Conservation (phyloP, 2,329 filamentous ascomycete genomes). For the Diaporthe velutina region DNA sequence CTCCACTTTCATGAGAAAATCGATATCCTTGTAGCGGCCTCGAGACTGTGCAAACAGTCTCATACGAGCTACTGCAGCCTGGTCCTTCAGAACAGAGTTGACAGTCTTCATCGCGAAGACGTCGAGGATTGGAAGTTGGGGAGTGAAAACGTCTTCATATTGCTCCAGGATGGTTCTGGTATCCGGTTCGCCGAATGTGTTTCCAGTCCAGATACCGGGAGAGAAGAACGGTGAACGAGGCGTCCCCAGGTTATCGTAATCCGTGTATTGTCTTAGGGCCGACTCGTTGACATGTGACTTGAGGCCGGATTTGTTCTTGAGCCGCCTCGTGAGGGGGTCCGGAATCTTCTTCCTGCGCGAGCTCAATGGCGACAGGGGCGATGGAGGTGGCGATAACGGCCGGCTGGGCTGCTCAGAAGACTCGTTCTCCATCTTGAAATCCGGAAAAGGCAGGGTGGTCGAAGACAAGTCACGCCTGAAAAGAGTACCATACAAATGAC, state of each 20-base stretch:
- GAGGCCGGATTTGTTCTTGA: conserved; percentile 10
- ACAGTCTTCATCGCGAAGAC: conserved; percentile 31
- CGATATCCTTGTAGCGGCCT: conserved; percentile 29
- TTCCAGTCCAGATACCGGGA: conserved; percentile 7
- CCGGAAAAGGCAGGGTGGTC: conserved; percentile 17
- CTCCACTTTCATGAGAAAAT: conserved; percentile 32
- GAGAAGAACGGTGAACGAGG: conserved; percentile 26
- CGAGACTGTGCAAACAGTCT: conserved; percentile 24
- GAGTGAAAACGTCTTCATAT: conserved; percentile 2
- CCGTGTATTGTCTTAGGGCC: conserved; percentile 29
- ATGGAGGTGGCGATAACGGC: conserved; percentile 21
- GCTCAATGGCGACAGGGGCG: neutral
- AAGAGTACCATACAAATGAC: neutral
- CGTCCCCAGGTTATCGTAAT: conserved; percentile 29
- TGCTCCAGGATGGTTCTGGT: conserved; percentile 32
- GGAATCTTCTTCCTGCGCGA: conserved; percentile 26
- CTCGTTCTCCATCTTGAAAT: conserved; percentile 6
- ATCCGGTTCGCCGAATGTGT: conserved; percentile 27
- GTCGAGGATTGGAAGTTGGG: conserved; percentile 31
- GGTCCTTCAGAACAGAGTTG: conserved; percentile 24
- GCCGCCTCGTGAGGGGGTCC: conserved; percentile 9
- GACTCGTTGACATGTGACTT: conserved; percentile 29
- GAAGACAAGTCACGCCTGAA: conserved; percentile 8
- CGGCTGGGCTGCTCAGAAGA: neutral
- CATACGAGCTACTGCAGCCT: conserved; percentile 22